phyloP scores from a whole-genome alignment of 75 land plant genomes.

The Isoetes taiwanensis region DNA sequence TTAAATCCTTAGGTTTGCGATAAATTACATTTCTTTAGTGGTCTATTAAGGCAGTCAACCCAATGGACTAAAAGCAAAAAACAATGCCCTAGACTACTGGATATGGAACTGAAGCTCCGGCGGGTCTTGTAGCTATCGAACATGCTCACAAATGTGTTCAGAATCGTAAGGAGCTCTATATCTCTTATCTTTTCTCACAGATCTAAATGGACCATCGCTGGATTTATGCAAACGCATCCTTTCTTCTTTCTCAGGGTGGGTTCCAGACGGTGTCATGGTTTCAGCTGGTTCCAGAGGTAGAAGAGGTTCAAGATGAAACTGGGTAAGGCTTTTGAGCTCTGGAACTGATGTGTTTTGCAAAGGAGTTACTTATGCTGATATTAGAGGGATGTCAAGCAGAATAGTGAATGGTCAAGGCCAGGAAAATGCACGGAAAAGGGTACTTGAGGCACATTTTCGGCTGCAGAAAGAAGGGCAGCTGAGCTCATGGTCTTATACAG shows the following conservation, averaged over 20 bases:
- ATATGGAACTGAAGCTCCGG: too few species aligned
- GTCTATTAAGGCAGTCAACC: too few species aligned
- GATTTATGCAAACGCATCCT: not conserved
- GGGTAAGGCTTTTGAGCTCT: conserved; percentile 23
- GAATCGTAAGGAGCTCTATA: conserved; percentile 31
- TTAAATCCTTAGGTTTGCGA: too few species aligned
- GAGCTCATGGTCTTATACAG: conserved; percentile 81
- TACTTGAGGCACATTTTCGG: conserved; percentile 66
- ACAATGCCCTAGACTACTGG: too few species aligned
- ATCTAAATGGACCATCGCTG: not conserved
- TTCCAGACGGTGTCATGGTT: conserved; percentile 86
- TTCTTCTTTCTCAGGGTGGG: conserved; percentile 46
- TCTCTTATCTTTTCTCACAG: too few species aligned
- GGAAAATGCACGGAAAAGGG: conserved; percentile 38
- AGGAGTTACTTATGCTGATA: not conserved
- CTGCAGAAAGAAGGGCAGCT: conserved; percentile 78
- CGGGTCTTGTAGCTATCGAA: too few species aligned
- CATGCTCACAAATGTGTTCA: conserved; percentile 28
- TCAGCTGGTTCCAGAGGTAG: conserved; percentile 69
- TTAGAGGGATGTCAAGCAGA: conserved; percentile 18
- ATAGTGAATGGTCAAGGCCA: conserved; percentile 37
- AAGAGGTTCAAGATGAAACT: conserved; percentile 24
- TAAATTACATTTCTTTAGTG: too few species aligned
- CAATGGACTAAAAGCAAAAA: too few species aligned
- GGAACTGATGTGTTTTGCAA: not conserved